Evolutionary conservation across 169 alveolate genomes (phyloP).

Genomic region (Plasmodium blacklocki): DNA sequence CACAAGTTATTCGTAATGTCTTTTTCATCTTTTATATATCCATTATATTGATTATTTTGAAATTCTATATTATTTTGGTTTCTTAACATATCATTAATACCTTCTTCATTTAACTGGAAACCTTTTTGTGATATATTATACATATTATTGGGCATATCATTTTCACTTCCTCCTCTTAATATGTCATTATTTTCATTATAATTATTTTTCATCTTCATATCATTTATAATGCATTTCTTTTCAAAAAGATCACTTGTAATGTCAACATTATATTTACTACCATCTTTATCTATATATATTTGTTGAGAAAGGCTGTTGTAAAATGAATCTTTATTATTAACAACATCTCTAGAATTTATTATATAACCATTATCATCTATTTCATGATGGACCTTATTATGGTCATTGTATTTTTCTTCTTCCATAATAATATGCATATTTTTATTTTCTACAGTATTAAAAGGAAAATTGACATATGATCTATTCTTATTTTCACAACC

Average conservation of each 20-base stretch:
- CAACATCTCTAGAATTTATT: neutral
- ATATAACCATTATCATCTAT: neutral
- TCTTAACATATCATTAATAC: slow-evolving; percentile 5
- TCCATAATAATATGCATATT: neutral
- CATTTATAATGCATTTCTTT: neutral
- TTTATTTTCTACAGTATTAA: neutral
- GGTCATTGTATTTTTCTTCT: neutral
- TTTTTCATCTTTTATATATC: slow-evolving; percentile 19
- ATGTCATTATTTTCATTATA: slow-evolving; percentile 8
- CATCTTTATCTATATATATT: neutral
- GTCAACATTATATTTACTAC: slow-evolving; percentile 4
- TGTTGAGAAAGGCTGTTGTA: neutral
- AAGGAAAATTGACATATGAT: neutral
- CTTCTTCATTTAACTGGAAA: slow-evolving; percentile 9
- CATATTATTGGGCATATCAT: slow-evolving; percentile 8
- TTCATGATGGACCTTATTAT: neutral
- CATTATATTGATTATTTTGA: slow-evolving; percentile 7
- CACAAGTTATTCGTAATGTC: neutral
- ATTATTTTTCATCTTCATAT: slow-evolving; percentile 10
- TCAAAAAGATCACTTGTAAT: neutral
- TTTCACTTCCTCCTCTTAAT: slow-evolving; percentile 1
- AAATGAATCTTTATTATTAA: too few relatives aligned
- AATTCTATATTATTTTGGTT: slow-evolving; percentile 37
- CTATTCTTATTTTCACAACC: neutral
- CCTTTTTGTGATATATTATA: slow-evolving; percentile 17